phyloP scores from a whole-genome alignment of 106 monocot genomes.

The Allium sativum region DNA sequence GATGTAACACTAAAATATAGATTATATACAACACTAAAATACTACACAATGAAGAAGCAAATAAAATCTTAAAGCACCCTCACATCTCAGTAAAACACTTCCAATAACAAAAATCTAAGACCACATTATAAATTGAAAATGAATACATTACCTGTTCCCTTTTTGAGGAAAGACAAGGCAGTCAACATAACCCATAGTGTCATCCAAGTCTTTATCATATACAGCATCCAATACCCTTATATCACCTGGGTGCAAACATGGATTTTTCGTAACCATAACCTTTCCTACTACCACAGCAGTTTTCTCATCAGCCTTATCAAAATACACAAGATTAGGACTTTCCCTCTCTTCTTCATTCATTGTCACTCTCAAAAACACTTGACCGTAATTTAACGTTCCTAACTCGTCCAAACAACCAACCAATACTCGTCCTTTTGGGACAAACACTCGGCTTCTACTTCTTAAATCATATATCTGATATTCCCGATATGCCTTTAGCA shows the following conservation, averaged over 20 bases:
- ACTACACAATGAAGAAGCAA: too few relatives aligned
- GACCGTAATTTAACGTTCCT: constrained; percentile 59
- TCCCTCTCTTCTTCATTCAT: constrained; percentile 51
- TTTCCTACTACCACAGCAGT: constrained; percentile 65
- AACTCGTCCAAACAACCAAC: constrained; percentile 90
- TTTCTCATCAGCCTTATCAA: constrained; percentile 32
- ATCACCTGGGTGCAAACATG: constrained; percentile 95
- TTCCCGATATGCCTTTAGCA: constrained; percentile 63
- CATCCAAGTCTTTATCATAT: constrained; percentile 40
- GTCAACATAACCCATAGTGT: constrained; percentile 54
- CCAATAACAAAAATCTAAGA: too few relatives aligned
- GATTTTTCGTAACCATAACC: constrained; percentile 85
- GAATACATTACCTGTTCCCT: constrained; percentile 57
- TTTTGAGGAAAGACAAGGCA: constrained; percentile 84
- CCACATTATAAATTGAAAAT: too few relatives aligned
- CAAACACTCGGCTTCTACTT: constrained; percentile 70
- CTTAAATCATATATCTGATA: constrained; percentile 59
- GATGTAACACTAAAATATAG: too few relatives aligned
- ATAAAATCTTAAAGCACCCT: too few relatives aligned
- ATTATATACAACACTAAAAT: too few relatives aligned
- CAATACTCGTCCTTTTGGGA: constrained; percentile 75
- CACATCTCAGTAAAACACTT: too few relatives aligned
- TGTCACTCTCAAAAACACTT: constrained; percentile 69
- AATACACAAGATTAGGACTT: constrained; percentile 20
- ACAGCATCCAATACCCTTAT: constrained; percentile 78